Percentiles rank a stretch among this genome's conserved stretches.
Conservation (phyloP, 1,139 yeast species). For the Taphrina flavorubra region DNA sequence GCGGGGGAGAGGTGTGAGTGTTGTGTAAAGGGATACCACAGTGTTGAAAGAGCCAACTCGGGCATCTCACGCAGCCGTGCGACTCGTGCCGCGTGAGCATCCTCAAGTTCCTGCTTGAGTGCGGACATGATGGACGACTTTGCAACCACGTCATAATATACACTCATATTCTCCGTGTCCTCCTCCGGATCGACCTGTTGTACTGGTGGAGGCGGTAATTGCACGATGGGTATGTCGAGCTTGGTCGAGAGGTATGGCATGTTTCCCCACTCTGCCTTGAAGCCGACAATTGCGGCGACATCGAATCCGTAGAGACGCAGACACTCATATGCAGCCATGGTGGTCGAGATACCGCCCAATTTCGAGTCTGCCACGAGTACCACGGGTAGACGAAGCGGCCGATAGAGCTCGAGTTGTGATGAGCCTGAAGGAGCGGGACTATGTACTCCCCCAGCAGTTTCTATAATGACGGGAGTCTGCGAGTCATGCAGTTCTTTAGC, state of each 20-base stretch:
- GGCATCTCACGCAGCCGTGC: constrained; percentile 46
- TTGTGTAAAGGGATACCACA: constrained; percentile 51
- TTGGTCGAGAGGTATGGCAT: constrained; percentile 47
- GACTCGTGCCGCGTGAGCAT: constrained; percentile 44
- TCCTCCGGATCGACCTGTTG: constrained; percentile 27
- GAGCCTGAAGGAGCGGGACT: constrained; percentile 49
- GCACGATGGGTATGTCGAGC: constrained; percentile 42
- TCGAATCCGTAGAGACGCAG: constrained; percentile 48
- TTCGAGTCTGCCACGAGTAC: constrained; percentile 48
- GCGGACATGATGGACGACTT: constrained; percentile 38
- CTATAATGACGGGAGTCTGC: constrained; percentile 45
- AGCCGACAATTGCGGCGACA: constrained; percentile 46
- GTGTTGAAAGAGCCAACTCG: constrained; percentile 46
- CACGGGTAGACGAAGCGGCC: constrained; percentile 49
- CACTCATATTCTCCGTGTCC: constrained; percentile 45
- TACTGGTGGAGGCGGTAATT: constrained; percentile 46
- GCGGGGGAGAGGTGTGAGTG: constrained; percentile 46
- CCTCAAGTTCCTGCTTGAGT: constrained; percentile 43
- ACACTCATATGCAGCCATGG: constrained; percentile 49
- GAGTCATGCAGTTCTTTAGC: background rate
- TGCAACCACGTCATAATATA: constrained; percentile 46
- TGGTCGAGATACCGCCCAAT: constrained; percentile 49
- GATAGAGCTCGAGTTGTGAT: constrained; percentile 48
- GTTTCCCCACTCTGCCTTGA: constrained; percentile 47
- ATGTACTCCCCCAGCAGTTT: constrained; percentile 50